Base-by-base conservation (phyloP, 495 filamentous ascomycete genomes). In the Talaromyces wortmannii region DNA sequence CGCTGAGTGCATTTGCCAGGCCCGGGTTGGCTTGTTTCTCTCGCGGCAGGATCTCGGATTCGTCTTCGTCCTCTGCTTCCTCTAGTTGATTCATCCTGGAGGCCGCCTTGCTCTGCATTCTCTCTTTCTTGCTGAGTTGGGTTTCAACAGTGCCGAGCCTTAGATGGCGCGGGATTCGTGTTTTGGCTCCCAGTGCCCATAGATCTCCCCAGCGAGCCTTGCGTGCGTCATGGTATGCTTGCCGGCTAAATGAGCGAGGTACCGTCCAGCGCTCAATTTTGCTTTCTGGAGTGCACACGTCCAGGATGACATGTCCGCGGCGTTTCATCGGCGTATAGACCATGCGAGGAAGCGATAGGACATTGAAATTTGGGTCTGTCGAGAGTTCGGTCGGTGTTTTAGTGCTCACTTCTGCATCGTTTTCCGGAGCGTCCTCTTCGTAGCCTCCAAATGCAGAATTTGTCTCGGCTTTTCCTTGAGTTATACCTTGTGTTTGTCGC, bases 161-260 rank as follows among this genome's bases (percentile, higher is more conserved):
- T 45, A 90, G 64, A 42, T 70, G 78, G 55, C 88, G 73, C 4
- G 59, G 59, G 1, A 85, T 78, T 44, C 89, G 78, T 0, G 90
- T 95, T 80, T 97, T 98, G 6, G 91, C 92, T 0, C 92, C 95
- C 3, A 98, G 75, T 6, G 91, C 91, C 94, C 94, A 98, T 16
- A 97, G 73, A 67, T 98, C 94, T 45, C 95, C 94, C 94, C 94
- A 97, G 40, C 67, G 68, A 0, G 86, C 79, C 67, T 98, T 98
- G 55, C 92, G 83, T 30, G 95, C 95, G 63, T 98, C 95, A 45
- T 85, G 86, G 73, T 89, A 97, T 3, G 90, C 90, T 59, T 85
- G 80, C 55, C 80, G 85, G 57, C 86, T 85, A 68, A 84, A 95
- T 42, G 85, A 90, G 53, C 82, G 84, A 1, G 94, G 89, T 0